Evolutionary conservation across 2,329 filamentous ascomycete genomes (phyloP).

Genomic region (Dendryphion nanum): DNA sequence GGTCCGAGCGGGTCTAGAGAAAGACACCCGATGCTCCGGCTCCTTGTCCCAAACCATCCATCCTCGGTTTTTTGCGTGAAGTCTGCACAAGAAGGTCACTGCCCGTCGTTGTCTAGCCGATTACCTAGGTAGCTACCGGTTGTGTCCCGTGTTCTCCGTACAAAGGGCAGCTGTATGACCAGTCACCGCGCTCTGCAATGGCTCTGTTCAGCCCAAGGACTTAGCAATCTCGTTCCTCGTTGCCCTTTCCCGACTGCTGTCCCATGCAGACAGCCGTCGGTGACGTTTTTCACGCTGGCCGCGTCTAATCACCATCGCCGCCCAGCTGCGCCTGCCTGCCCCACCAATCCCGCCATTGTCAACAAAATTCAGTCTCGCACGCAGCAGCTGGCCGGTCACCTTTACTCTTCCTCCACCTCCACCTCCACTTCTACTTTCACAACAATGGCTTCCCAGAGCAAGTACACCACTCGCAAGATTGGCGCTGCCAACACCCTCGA

Average conservation of each 20-base stretch:
- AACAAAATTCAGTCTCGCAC: slow-evolving; percentile 43
- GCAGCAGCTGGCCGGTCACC: slow-evolving; percentile 40
- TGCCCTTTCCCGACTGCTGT: slow-evolving; percentile 24
- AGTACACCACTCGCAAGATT: slow-evolving; percentile 81
- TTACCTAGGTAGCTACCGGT: slow-evolving; percentile 13
- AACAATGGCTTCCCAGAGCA: slow-evolving; percentile 37
- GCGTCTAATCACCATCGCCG: slow-evolving; percentile 30
- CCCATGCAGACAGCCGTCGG: slow-evolving; percentile 34
- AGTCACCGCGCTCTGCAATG: slow-evolving; percentile 17
- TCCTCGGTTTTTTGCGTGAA: slow-evolving; percentile 23
- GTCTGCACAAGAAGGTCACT: slow-evolving; percentile 12
- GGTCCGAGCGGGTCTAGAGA: no score
- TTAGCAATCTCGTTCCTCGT: slow-evolving; percentile 11
- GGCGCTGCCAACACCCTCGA: slow-evolving; percentile 89
- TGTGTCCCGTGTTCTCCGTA: slow-evolving; percentile 6
- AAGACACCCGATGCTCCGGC: no score
- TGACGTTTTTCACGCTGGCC: slow-evolving; percentile 42
- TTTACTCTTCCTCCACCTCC: slow-evolving; percentile 18
- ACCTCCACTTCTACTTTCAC: slow-evolving; percentile 3
- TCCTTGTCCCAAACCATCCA: slow-evolving; percentile 11
- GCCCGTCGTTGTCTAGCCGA: slow-evolving; percentile 9
- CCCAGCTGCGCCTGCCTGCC: slow-evolving; percentile 27
- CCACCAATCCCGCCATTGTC: slow-evolving; percentile 37
- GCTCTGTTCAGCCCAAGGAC: slow-evolving; percentile 20
- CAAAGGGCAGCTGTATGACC: slow-evolving; percentile 22